phyloP scores from a whole-genome alignment of 148 eudicot genomes.

The Fagopyrum esculentum region DNA sequence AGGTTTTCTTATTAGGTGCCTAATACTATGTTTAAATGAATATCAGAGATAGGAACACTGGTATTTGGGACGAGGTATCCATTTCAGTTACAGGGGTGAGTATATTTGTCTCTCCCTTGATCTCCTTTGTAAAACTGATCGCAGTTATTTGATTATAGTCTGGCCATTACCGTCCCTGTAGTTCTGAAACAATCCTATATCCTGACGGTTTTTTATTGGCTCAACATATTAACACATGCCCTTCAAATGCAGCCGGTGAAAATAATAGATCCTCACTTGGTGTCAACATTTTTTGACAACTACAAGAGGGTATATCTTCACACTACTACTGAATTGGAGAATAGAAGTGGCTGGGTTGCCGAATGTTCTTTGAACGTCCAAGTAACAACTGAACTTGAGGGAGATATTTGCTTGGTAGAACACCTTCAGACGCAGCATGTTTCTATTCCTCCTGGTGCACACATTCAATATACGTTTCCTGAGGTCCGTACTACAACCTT shows the following conservation, averaged over 20 bases:
- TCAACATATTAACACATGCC: conserved; percentile 18
- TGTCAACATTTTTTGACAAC: conserved; percentile 77
- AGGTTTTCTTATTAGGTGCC: background rate
- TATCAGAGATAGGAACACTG: conserved; percentile 96
- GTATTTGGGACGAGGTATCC: conserved; percentile 99
- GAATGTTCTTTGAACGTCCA: conserved; percentile 72
- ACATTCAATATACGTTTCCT: conserved; percentile 65
- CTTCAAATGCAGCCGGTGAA: conserved; percentile 74
- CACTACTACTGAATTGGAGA: conserved; percentile 64
- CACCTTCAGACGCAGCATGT: conserved; percentile 64
- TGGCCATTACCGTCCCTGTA: background rate
- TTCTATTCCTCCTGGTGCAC: conserved; percentile 70
- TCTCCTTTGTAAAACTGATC: background rate
- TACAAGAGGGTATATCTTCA: conserved; percentile 79
- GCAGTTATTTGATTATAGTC: background rate
- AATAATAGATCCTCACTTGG: conserved; percentile 95
- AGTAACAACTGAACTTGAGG: conserved; percentile 74
- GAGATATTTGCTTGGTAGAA: conserved; percentile 53
- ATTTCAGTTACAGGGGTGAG: conserved; percentile 83
- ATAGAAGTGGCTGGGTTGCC: conserved; percentile 61
- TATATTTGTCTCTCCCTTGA: conserved; percentile 15
- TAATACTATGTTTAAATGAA: conserved; percentile 10
- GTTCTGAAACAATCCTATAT: background rate
- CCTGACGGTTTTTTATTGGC: background rate
- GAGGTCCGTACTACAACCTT: conserved; percentile 41